Base-by-base conservation (phyloP, 225 moss, liverwort and hornwort genomes). In the Sphagnum tenellum region DNA sequence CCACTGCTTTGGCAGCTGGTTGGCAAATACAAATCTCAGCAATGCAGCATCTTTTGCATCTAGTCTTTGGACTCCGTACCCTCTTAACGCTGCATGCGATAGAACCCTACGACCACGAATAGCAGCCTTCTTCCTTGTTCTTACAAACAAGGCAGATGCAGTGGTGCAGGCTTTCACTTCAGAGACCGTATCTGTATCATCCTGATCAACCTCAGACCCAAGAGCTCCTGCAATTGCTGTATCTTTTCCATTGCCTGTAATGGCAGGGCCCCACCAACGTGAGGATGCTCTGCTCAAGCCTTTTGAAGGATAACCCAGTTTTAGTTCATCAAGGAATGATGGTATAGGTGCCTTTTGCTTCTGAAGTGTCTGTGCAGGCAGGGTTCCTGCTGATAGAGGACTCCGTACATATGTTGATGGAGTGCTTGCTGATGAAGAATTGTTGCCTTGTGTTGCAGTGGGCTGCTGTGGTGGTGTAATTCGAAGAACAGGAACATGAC, bases 1-100 rank as follows among this genome's bases (percentile, higher is more conserved):
- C 83, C 83, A 83, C 56, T 83, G 79, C 77, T 77, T 59, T 11
- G 83, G 83, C 60, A 83, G 13, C 70, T 65, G 64, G 52, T 72
- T 77, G 49, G 74, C 79, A 64, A 83, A 77, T 7, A 80, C 79
- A 57, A 83, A 83, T 47, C 72, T 77, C 67, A 83, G 68, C 0
- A 72, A 77, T 48, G 72, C 79, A 53, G 72, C 79, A 59, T 83
- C 83, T 64, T 80, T 83, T 7, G 74, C 77, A 72, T 74, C 77
- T 55, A 83, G 79, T 12, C 52, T 65, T 9, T 70, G 67, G 14
- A 83, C 72, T 1, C 79, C 77, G 47, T 79, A 83, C 5, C 79
- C 79, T n/a, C 79, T 69, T 56, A 74, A 70, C 4, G 79, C 72
- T 29, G 77, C 83, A 29, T 83, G 77, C 3, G 69, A 70, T 52